A percentile compares a stretch with the other conserved stretches of the same genome.
phyloP scores from a whole-genome alignment of 208 protist species.

The Trypanosoma scelopori region DNA sequence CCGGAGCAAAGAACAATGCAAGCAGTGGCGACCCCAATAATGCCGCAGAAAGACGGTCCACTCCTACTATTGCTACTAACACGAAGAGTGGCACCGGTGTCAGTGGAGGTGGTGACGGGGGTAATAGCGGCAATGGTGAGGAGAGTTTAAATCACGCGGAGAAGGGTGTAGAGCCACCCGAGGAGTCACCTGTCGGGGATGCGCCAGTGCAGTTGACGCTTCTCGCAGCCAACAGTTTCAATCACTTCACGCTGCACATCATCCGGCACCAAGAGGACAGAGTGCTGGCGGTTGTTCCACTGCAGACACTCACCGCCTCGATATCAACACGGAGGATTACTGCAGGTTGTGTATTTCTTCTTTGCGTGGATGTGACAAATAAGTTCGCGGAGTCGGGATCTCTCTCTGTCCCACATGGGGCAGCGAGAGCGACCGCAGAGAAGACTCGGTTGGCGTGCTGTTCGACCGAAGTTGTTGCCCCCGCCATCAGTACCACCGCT shows the following conservation, averaged over 20 bases:
- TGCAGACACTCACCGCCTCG: constrained; percentile 68
- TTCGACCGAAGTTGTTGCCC: neutral
- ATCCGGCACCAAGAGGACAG: constrained; percentile 67
- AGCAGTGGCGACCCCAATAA: neutral
- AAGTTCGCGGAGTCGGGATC: constrained; percentile 17
- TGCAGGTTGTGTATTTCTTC: constrained; percentile 61
- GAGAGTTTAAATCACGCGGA: neutral
- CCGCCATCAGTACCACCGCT: neutral
- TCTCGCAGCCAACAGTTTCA: constrained; percentile 71
- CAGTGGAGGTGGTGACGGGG: too few species aligned
- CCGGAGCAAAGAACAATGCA: neutral
- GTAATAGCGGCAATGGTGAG: too few species aligned
- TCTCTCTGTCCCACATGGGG: constrained; percentile 1
- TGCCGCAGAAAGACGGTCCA: too few species aligned
- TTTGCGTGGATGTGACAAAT: constrained; percentile 41
- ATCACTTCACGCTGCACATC: constrained; percentile 73
- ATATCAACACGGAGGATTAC: constrained; percentile 75
- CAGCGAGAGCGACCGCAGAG: neutral
- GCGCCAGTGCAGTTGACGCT: constrained; percentile 72
- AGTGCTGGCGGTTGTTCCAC: constrained; percentile 49
- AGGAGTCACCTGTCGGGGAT: constrained; percentile 20
- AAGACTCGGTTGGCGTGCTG: neutral
- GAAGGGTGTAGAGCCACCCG: neutral
- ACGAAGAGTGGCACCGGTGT: too few species aligned
- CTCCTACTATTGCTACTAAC: too few species aligned